A percentile compares a stretch with the other conserved stretches of the same genome.
Evolutionary conservation across 1,284 basidiomycete species (phyloP).

Genomic region (Microbotryum scabiosae): DNA sequence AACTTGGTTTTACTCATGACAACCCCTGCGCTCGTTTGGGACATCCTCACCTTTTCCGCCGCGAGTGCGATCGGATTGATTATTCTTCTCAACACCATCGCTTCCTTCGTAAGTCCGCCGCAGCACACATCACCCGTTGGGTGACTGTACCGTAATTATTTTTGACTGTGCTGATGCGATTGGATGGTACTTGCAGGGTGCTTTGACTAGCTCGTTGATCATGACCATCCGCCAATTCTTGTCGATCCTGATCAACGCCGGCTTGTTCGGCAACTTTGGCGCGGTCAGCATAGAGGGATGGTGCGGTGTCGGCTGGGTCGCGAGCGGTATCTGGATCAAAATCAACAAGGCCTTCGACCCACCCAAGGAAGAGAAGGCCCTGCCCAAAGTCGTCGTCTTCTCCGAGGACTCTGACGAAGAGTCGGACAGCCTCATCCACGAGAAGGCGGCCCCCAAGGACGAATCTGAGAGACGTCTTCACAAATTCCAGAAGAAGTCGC

Average conservation of each 20-base stretch:
- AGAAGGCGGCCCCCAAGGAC: not conserved
- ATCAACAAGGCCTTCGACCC: constrained; percentile 26
- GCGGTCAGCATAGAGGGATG: constrained; percentile 24
- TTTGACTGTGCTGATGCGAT: no score
- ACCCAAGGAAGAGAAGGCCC: not conserved
- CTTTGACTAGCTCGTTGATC: constrained; percentile 22
- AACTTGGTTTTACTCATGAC: constrained; percentile 22
- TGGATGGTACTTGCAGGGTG: constrained; percentile 6
- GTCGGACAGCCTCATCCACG: not conserved
- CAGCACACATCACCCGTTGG: not conserved
- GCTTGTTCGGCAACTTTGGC: constrained; percentile 32
- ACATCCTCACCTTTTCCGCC: constrained; percentile 29
- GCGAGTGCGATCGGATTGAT: constrained; percentile 31
- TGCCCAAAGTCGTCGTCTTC: no score
- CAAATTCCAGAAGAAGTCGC: not conserved
- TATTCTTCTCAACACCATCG: constrained; percentile 33
- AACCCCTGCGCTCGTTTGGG: constrained; percentile 8
- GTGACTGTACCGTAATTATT: not conserved
- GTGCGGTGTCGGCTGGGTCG: constrained; percentile 29
- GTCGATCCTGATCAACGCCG: constrained; percentile 34
- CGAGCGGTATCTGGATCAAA: constrained; percentile 29
- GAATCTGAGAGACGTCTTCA: not conserved
- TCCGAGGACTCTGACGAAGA: not conserved
- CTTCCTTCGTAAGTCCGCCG: constrained; percentile 22
- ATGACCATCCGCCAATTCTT: constrained; percentile 34